Conservation (phyloP, 2,329 filamentous ascomycete species). For the Colletotrichum sp. region DNA sequence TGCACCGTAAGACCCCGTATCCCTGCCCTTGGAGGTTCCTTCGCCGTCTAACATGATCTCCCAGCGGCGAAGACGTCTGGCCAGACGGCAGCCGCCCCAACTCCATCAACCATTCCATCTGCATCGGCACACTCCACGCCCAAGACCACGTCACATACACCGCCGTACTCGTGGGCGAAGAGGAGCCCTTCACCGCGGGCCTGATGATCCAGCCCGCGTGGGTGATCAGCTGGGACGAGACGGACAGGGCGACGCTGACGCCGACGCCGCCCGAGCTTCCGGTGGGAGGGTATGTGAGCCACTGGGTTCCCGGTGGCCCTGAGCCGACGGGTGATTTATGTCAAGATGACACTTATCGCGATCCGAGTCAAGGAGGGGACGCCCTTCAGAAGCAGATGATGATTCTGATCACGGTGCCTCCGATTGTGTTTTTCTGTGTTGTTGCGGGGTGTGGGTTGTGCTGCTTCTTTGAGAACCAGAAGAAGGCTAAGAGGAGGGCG, state of each 20-base stretch:
- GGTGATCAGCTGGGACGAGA: background rate
- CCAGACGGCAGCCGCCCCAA: fast-evolving
- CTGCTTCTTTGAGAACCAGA: background rate
- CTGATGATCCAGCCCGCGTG: background rate
- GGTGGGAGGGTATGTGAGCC: background rate
- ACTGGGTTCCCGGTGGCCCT: background rate
- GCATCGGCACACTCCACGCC: background rate
- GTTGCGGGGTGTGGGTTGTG: background rate
- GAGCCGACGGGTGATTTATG: background rate
- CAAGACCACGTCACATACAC: background rate
- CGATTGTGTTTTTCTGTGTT: background rate
- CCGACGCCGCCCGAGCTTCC: background rate
- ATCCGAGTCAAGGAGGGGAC: background rate
- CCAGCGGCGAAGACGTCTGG: background rate
- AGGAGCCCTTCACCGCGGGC: background rate
- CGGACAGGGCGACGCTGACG: background rate
- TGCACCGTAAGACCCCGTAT: fast-evolving
- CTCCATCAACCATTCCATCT: background rate
- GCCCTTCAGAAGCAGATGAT: background rate
- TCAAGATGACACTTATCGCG: background rate
- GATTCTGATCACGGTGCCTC: background rate
- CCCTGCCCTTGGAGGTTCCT: too few relatives aligned
- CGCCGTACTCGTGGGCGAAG: fast-evolving
- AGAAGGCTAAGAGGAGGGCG: background rate
- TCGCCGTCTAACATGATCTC: background rate